Evolutionary conservation across 169 alveolate genomes (phyloP).

Genomic region (Babesia bovis): DNA sequence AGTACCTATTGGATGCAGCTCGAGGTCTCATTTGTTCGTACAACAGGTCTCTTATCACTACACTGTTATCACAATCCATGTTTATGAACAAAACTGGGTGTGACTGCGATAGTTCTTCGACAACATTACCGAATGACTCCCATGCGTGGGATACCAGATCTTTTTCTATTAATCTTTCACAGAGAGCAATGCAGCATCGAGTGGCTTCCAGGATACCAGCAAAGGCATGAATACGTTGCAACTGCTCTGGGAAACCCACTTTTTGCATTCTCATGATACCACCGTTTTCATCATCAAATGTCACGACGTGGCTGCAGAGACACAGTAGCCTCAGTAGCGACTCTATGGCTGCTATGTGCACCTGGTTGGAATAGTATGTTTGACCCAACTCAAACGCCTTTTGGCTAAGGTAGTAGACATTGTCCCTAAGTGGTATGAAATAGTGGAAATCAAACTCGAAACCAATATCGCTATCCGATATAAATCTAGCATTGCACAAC

Average conservation of each 20-base stretch:
- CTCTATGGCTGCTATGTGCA: constrained; percentile 49
- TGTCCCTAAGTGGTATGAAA: constrained; percentile 43
- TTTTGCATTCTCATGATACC: constrained; percentile 1
- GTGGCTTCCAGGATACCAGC: constrained; percentile 45
- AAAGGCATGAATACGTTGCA: constrained; percentile 3
- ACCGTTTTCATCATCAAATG: background rate
- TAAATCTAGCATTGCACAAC: constrained; percentile 38
- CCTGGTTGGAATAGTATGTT: constrained; percentile 47
- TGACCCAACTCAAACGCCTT: constrained; percentile 61
- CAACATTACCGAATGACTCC: constrained; percentile 40
- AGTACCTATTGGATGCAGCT: constrained; percentile 20
- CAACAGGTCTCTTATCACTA: constrained; percentile 28
- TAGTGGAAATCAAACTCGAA: constrained; percentile 43
- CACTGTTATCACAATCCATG: constrained; percentile 2
- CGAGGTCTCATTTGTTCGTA: constrained; percentile 21
- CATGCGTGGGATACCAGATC: constrained; percentile 26
- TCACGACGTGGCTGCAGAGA: background rate
- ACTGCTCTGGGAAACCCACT: background rate
- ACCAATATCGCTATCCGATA: constrained; percentile 47
- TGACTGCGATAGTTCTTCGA: constrained; percentile 44
- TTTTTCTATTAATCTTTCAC: constrained; percentile 3
- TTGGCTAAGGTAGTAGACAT: constrained; percentile 12
- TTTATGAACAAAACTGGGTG: constrained; percentile 39
- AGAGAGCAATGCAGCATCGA: constrained; percentile 22
- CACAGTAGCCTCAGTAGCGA: constrained; percentile 20